Evolutionary conservation across 2,329 filamentous ascomycete genomes (phyloP).

Genomic region (Aspergillus thermomutatus): DNA sequence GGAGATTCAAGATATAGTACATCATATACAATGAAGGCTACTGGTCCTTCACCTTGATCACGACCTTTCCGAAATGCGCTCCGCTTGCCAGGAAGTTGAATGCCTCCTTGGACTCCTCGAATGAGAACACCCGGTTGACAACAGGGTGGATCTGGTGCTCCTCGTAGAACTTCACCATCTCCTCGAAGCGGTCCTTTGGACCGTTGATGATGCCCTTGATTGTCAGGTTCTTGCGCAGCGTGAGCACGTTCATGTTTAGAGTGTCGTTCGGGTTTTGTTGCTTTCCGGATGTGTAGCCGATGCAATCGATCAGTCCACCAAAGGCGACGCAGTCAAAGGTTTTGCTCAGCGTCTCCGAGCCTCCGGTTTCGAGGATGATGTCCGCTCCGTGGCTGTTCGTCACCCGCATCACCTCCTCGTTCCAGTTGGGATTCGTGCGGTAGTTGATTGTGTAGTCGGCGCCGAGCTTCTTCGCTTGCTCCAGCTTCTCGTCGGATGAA

Average conservation of each 20-base stretch:
- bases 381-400: conserved; percentile 48
- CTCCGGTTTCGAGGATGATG: conserved; percentile 52
- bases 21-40: neutral
- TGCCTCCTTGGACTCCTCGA: conserved; percentile 51
- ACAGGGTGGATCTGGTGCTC: conserved; percentile 37
- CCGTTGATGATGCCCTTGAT: conserved; percentile 62
- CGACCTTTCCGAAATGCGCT: conserved; percentile 56
- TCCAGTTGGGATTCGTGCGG: conserved; percentile 45
- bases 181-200: conserved; percentile 52
- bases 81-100: conserved; percentile 52
- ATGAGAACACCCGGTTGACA: conserved; percentile 54
- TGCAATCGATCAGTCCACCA: conserved; percentile 46
- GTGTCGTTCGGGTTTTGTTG: conserved; percentile 54
- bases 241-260: conserved; percentile 59
- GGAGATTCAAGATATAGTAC: neutral
- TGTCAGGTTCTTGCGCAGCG: conserved; percentile 50
- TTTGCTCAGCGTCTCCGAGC: conserved; percentile 49
- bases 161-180: conserved; percentile 36
- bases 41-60: conserved; percentile 42
- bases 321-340: conserved; percentile 44
- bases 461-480: conserved; percentile 49
- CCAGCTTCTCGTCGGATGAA: conserved; percentile 50
- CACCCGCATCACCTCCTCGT: conserved; percentile 41
- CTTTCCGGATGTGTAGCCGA: conserved; percentile 52
- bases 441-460: conserved; percentile 51